A percentile compares a stretch with the other conserved stretches of the same genome.
These are phyloP conservation scores for Fusarium circinatum DNA, from an alignment of 2,329 filamentous ascomycete species.

Conservation along the genomic window DNA sequence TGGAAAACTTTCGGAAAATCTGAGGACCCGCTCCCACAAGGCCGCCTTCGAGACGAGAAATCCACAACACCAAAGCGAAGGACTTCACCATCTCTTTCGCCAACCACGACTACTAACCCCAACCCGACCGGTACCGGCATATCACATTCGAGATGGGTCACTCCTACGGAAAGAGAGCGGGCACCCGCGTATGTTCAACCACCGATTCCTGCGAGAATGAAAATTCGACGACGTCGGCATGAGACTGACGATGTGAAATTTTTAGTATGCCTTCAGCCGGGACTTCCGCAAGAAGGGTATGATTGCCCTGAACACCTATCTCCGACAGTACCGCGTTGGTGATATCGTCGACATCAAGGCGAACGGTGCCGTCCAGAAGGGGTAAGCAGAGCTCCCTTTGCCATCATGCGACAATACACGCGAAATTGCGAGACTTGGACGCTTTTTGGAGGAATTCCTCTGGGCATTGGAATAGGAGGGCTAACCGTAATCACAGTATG, in stretches of 20 bases:
- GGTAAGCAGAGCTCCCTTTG: conserved; percentile 66
- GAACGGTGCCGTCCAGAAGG: conserved; percentile 98
- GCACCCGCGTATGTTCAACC: conserved; percentile 77
- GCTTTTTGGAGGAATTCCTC: conserved; percentile 13
- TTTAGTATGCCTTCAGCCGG: conserved; percentile 89
- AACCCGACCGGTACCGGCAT: conserved; percentile 50
- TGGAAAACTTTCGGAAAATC: conserved; percentile 49
- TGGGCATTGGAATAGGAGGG: conserved; percentile 17
- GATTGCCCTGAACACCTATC: conserved; percentile 94
- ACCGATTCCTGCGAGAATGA: conserved; percentile 19
- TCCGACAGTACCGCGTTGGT: conserved; percentile 95
- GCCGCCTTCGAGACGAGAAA: conserved; percentile 49
- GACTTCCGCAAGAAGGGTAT: conserved; percentile 95
- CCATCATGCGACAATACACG: conserved; percentile 24
- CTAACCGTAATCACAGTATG: conserved; percentile 73
- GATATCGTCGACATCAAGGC: conserved; percentile 99
- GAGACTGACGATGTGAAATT: conserved; percentile 43
- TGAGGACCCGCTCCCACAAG: conserved; percentile 51
- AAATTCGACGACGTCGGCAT: conserved; percentile 42
- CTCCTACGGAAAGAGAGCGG: conserved; percentile 85
- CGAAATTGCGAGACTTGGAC: conserved; percentile 26
- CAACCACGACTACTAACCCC: conserved; percentile 57
- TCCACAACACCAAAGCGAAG: conserved; percentile 50
- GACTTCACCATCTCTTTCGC: conserved; percentile 49
- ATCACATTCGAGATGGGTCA: conserved; percentile 80